Percentiles rank a stretch among this genome's conserved stretches.
Evolutionary conservation across 2,329 filamentous ascomycete species (phyloP).

Genomic region (Zasmidium citrigriseum): DNA sequence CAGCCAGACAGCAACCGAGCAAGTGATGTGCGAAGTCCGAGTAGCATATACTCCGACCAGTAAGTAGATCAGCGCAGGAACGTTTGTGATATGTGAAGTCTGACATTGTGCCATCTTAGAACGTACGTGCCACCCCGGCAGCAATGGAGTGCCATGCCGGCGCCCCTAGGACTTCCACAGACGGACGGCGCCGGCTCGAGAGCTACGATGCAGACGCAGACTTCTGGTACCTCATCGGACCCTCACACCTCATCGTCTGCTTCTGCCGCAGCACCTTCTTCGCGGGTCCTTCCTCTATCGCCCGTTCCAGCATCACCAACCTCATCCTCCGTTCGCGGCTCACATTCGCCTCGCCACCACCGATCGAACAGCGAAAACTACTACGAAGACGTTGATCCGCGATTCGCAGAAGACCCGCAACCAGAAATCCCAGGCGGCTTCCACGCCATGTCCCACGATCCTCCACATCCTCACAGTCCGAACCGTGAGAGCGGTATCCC

Average conservation of each 20-base stretch:
- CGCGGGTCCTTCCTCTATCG: conserved; percentile 24
- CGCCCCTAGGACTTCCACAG: conserved; percentile 13
- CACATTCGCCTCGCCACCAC: conserved; percentile 22
- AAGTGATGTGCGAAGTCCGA: conserved; percentile 61
- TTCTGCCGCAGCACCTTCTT: conserved; percentile 19
- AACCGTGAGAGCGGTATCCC: conserved; percentile 23
- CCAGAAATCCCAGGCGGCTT: conserved; percentile 7
- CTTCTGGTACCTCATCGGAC: conserved; percentile 12
- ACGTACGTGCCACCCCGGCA: conserved; percentile 51
- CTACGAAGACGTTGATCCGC: conserved; percentile 91
- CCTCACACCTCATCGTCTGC: conserved; percentile 9
- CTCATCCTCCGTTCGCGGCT: conserved; percentile 2
- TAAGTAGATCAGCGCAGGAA: conserved; percentile 49
- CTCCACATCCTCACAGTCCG: conserved; percentile 7
- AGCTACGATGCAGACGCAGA: conserved; percentile 15
- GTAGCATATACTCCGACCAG: conserved; percentile 73
- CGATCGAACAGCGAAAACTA: conserved; percentile 59
- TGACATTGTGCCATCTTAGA: conserved; percentile 26
- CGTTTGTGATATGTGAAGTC: not conserved
- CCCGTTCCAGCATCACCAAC: conserved; percentile 31
- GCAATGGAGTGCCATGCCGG: conserved; percentile 37
- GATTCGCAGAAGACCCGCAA: conserved; percentile 63
- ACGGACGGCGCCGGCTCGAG: conserved; percentile 9
- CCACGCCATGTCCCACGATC: conserved; percentile 10
- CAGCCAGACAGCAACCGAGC: conserved; percentile 69